phyloP scores from a whole-genome alignment of 768 basidiomycete species.

The Agrocybe chaxingu region DNA sequence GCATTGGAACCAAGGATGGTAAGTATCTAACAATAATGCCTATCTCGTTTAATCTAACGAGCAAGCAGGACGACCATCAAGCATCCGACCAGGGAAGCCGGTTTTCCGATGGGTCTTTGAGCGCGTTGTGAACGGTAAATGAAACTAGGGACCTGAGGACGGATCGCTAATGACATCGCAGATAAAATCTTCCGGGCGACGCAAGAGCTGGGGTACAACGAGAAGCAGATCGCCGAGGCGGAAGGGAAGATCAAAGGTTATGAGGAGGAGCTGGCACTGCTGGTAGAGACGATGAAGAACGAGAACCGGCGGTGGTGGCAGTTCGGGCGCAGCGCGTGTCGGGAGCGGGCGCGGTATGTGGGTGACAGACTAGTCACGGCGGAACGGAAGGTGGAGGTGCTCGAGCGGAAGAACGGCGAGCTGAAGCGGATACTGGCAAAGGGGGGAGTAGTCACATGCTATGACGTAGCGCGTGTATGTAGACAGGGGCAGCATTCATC shows the following conservation, averaged over 20 bases:
- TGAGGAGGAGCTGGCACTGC: slow-evolving; percentile 70
- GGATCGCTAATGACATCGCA: slow-evolving; percentile 22
- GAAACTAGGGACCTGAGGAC: not conserved
- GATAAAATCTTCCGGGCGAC: slow-evolving; percentile 77
- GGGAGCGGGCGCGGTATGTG: slow-evolving; percentile 62
- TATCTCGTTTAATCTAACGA: not conserved
- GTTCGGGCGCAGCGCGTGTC: slow-evolving; percentile 48
- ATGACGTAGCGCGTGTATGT: slow-evolving; percentile 19
- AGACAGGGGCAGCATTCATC: not conserved
- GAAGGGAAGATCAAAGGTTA: slow-evolving; percentile 67
- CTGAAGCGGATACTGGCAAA: slow-evolving; percentile 58
- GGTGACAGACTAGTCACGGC: slow-evolving; percentile 72
- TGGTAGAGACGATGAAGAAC: slow-evolving; percentile 62
- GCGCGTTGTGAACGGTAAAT: slow-evolving; percentile 70
- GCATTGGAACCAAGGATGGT: slow-evolving; percentile 77
- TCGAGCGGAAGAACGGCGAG: slow-evolving; percentile 71
- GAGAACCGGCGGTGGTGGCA: slow-evolving; percentile 31
- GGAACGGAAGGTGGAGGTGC: slow-evolving; percentile 59
- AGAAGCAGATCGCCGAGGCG: slow-evolving; percentile 53
- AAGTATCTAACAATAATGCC: not conserved
- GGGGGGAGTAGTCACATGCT: slow-evolving; percentile 23
- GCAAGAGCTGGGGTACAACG: slow-evolving; percentile 80
- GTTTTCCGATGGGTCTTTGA: slow-evolving; percentile 86
- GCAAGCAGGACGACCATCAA: slow-evolving; percentile 65
- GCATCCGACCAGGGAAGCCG: slow-evolving; percentile 87